Conservation (phyloP, 768 basidiomycete genomes). For the Phaffia tasmanica region DNA sequence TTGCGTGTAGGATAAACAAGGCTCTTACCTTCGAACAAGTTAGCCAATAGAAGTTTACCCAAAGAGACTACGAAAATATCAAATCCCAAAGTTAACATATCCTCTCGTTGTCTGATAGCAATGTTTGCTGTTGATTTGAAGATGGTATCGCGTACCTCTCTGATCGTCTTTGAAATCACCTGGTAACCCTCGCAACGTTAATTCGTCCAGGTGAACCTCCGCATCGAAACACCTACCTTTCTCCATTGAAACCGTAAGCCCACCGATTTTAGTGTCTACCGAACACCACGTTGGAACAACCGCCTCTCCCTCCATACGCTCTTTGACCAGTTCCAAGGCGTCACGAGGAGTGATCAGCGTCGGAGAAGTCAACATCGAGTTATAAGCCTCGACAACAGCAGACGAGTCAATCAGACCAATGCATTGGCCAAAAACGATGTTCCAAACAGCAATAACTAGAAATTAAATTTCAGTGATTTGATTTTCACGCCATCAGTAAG, state of each 20-base stretch:
- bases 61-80: conserved; percentile 56
- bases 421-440: conserved; percentile 68
- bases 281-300: conserved; percentile 68
- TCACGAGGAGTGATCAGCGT: conserved; percentile 40
- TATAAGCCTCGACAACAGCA: conserved; percentile 45
- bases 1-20: background rate
- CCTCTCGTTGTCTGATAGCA: background rate
- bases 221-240: conserved; percentile 77
- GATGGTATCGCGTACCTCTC: conserved; percentile 46
- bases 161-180: conserved; percentile 63
- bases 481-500: background rate
- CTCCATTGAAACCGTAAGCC: conserved; percentile 73
- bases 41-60: conserved; percentile 80
- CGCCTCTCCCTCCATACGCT: conserved; percentile 89
- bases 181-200: conserved; percentile 44
- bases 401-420: conserved; percentile 56
- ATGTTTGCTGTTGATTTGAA: conserved; percentile 2
- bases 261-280: conserved; percentile 80
- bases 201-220: conserved; percentile 89
- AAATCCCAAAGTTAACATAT: conserved; percentile 18
- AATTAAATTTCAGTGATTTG: background rate
- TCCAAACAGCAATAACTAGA: conserved; percentile 58
- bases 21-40: conserved; percentile 54
- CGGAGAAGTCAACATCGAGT: conserved; percentile 41
- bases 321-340: conserved; percentile 72